A percentile compares a stretch with the other conserved stretches of the same genome.
Evolutionary conservation across 352 stramenopile species (phyloP).

Genomic region (Phytophthora gonapodyides): DNA sequence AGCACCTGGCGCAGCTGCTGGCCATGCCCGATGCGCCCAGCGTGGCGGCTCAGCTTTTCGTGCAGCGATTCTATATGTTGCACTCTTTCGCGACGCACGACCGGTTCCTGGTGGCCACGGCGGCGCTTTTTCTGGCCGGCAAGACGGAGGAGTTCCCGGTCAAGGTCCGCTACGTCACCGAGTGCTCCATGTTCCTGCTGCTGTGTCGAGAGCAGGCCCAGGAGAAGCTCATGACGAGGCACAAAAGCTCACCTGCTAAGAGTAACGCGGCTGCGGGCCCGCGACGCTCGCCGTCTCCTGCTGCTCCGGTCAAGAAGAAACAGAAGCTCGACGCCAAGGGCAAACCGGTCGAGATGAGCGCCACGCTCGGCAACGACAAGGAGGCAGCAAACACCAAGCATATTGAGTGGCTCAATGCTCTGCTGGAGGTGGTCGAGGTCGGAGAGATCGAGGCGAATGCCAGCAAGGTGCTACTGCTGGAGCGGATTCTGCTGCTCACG

Average conservation of each 20-base stretch:
- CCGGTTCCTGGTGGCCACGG: conserved; percentile 77
- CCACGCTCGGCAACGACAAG: conserved; percentile 57
- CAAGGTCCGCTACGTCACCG: conserved; percentile 78
- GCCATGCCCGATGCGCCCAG: conserved; percentile 63
- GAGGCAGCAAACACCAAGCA: conserved; percentile 63
- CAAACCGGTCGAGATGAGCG: conserved; percentile 53
- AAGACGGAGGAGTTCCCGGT: conserved; percentile 83
- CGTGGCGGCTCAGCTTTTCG: conserved; percentile 64
- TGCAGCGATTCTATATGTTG: conserved; percentile 81
- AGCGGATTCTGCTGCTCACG: conserved; percentile 76
- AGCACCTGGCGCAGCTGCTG: conserved; percentile 64
- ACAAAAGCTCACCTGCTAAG: conserved; percentile 23
- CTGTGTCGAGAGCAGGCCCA: conserved; percentile 48
- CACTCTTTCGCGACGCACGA: conserved; percentile 82
- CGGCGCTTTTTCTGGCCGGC: conserved; percentile 72
- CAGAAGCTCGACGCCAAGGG: conserved; percentile 41
- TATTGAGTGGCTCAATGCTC: conserved; percentile 63
- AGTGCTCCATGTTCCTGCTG: conserved; percentile 73
- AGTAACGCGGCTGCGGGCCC: conserved; percentile 5
- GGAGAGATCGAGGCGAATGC: conserved; percentile 69
- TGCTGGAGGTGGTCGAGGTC: conserved; percentile 65
- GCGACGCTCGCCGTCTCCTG: conserved; percentile 24
- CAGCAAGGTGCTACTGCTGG: conserved; percentile 65
- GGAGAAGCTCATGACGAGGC: conserved; percentile 31
- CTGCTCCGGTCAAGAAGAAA: conserved; percentile 21